phyloP scores from a whole-genome alignment of 768 basidiomycete genomes.

The Lentinula aciculospora region DNA sequence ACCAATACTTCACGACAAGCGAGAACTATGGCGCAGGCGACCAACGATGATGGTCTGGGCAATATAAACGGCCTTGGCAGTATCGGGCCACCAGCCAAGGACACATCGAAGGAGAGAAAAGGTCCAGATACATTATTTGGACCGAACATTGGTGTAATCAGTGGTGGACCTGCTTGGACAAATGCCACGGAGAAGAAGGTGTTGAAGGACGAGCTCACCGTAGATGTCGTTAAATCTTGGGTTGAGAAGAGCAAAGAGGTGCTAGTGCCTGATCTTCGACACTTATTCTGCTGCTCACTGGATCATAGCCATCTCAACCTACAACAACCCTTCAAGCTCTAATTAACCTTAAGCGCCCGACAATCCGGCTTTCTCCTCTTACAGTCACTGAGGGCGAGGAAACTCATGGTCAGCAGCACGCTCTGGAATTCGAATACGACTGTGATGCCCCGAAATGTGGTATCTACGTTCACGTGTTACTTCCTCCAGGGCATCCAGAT shows the following conservation, averaged over 20 bases:
- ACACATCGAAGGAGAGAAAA: conserved; percentile 41
- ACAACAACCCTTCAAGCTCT: conserved; percentile 93
- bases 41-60: conserved; percentile 16
- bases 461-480: conserved; percentile 71
- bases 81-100: conserved; percentile 3
- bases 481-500: conserved; percentile 61
- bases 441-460: conserved; percentile 83
- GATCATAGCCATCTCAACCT: conserved; percentile 60
- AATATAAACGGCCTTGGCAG: conserved; percentile 24
- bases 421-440: conserved; percentile 89
- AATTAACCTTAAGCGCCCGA: conserved; percentile 90
- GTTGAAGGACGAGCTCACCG: conserved; percentile 66
- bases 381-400: conserved; percentile 41
- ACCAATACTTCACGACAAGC: conserved; percentile 43
- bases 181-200: conserved; percentile 55
- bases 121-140: conserved; percentile 84
- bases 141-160: conserved; percentile 79
- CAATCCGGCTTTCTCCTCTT: conserved; percentile 71
- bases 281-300: conserved; percentile 4
- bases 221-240: conserved; percentile 79
- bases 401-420: conserved; percentile 50
- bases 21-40: conserved; percentile 40
- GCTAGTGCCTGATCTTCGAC: conserved; percentile 17
- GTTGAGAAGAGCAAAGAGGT: conserved; percentile 87
- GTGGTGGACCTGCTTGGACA: conserved; percentile 68